Evolutionary conservation across 2,329 filamentous ascomycete genomes (phyloP).

Genomic region (Pyricularia pennisetigena): DNA sequence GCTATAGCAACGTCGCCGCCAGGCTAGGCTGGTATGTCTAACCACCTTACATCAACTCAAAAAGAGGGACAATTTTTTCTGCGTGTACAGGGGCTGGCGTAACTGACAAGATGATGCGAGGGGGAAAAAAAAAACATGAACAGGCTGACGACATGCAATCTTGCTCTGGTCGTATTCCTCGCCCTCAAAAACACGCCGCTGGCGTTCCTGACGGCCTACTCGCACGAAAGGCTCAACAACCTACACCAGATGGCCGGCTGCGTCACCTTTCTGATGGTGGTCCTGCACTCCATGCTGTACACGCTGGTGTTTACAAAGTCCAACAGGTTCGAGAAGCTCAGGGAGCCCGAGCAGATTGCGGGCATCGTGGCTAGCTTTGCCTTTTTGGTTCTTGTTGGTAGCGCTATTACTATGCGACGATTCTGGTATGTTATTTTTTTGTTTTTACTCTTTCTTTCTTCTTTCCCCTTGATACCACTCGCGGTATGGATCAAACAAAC

Average conservation of each 20-base stretch:
- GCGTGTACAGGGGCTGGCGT: background rate
- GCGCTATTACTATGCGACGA: conserved; percentile 31
- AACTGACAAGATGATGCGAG: background rate
- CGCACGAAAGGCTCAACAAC: conserved; percentile 49
- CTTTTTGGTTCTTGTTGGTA: conserved; percentile 32
- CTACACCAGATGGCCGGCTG: conserved; percentile 45
- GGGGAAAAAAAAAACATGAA: too few relatives aligned
- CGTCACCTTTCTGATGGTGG: conserved; percentile 31
- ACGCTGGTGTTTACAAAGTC: conserved; percentile 25
- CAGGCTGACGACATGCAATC: conserved; percentile 27
- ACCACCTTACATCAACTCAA: background rate
- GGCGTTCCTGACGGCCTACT: conserved; percentile 39
- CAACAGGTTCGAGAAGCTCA: conserved; percentile 20
- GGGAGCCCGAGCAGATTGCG: conserved; percentile 28
- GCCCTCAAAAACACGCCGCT: conserved; percentile 50
- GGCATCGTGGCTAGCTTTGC: conserved; percentile 37
- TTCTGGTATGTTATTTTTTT: conserved; percentile 19
- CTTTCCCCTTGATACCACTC: background rate
- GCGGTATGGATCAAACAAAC: too few relatives aligned
- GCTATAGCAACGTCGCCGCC: conserved; percentile 12
- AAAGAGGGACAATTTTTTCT: background rate
- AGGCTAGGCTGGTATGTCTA: conserved; percentile 23
- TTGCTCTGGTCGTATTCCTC: conserved; percentile 41
- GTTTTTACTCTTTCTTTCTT: background rate
- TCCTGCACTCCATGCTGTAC: conserved; percentile 37